Evolutionary conservation across 148 eudicot species (phyloP).

Genomic region (Euryodendron excelsum): DNA sequence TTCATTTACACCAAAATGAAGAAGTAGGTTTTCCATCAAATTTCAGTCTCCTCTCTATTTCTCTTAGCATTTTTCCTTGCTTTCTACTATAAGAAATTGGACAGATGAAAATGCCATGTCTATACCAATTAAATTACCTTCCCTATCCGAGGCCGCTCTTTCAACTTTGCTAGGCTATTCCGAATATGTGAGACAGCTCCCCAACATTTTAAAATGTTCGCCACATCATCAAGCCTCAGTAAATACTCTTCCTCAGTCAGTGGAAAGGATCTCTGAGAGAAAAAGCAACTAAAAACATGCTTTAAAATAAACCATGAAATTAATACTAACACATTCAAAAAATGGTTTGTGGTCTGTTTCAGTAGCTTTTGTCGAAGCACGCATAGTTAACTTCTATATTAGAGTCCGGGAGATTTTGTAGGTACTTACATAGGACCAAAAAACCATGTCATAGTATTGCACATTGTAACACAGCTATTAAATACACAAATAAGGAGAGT

Average conservation of each 20-base stretch:
- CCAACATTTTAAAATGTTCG: conserved; percentile 93
- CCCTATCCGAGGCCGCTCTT: conserved; percentile 95
- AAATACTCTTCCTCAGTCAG: conserved; percentile 92
- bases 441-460: too few species aligned
- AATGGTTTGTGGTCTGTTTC: background rate
- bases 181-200: conserved; percentile 97
- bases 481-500: too few species aligned
- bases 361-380: conserved; percentile 3
- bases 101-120: background rate
- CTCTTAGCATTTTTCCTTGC: background rate
- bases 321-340: background rate
- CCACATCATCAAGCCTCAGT: conserved; percentile 93
- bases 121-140: conserved; percentile 48
- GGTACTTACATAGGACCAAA: too few species aligned
- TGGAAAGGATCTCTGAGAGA: conserved; percentile 78
- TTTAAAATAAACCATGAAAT: background rate
- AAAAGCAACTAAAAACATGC: background rate
- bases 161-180: conserved; percentile 64
- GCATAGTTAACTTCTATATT: background rate
- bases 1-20: background rate
- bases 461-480: too few species aligned
- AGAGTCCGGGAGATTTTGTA: background rate
- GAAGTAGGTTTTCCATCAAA: background rate
- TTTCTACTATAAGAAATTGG: background rate
- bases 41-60: background rate